phyloP scores from a whole-genome alignment of 805 yeast genomes.

The Zygosaccharomyces rouxii region DNA sequence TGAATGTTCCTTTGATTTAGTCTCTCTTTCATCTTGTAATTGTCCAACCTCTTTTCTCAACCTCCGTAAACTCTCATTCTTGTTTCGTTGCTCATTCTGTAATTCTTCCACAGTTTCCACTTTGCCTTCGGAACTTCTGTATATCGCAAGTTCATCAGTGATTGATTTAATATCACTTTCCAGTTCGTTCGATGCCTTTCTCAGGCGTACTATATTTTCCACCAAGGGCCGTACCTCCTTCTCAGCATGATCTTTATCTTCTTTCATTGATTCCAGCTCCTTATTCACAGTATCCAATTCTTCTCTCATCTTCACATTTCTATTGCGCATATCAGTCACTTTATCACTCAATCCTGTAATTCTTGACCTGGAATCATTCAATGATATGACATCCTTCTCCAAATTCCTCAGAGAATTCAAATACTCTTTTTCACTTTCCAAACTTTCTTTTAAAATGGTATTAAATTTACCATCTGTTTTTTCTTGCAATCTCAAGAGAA shows the following conservation, averaged over 20 bases:
- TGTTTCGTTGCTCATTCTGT: slow-evolving; percentile 18
- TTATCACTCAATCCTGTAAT: slow-evolving; percentile 16
- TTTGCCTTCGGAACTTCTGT: slow-evolving; percentile 18
- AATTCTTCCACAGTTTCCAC: slow-evolving; percentile 30
- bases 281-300: slow-evolving; percentile 29
- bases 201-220: slow-evolving; percentile 24
- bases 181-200: slow-evolving; percentile 26
- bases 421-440: slow-evolving; percentile 34
- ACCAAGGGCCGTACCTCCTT: slow-evolving; percentile 29
- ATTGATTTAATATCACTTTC: slow-evolving; percentile 21
- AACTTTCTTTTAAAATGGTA: slow-evolving; percentile 33
- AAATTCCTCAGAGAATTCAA: slow-evolving; percentile 19
- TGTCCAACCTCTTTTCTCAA: slow-evolving; percentile 23
- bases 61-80: slow-evolving; percentile 21
- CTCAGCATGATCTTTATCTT: slow-evolving; percentile 19
- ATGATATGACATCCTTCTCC: slow-evolving; percentile 23
- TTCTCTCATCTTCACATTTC: slow-evolving; percentile 15
- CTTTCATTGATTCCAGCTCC: slow-evolving; percentile 22
- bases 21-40: slow-evolving; percentile 27
- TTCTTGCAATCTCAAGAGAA: slow-evolving; percentile 31
- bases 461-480: slow-evolving; percentile 34
- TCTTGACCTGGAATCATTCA: slow-evolving; percentile 10
- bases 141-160: slow-evolving; percentile 27
- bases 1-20: slow-evolving; percentile 20
- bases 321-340: not conserved